Conservation (phyloP, 2,329 filamentous ascomycete species). For the Graphilbum ipis-grandicollis region DNA sequence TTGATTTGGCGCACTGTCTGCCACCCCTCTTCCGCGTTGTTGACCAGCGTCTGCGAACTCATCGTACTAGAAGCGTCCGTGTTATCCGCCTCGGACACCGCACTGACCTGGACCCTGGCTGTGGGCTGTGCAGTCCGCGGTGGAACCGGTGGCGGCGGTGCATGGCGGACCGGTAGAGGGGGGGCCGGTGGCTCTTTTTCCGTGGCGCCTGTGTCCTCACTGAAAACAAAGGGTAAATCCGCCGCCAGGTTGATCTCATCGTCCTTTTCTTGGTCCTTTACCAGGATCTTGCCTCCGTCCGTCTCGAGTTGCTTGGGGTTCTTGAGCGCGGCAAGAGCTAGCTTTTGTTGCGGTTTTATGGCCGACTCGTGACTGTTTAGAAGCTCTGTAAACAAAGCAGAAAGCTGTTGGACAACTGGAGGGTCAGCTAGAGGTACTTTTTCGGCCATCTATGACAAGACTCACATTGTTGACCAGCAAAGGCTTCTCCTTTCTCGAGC, state of each 20-base stretch:
- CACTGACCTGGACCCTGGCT: conserved; percentile 10
- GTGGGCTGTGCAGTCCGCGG: conserved; percentile 10
- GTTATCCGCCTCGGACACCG: conserved; percentile 12
- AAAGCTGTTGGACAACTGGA: conserved; percentile 58
- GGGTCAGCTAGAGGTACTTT: too few species aligned
- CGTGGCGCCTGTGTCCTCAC: conserved; percentile 1
- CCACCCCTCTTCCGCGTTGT: conserved; percentile 21
- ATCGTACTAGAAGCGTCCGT: conserved; percentile 26
- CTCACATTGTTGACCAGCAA: conserved; percentile 53
- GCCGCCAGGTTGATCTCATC: conserved; percentile 5
- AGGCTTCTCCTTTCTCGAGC: conserved; percentile 11
- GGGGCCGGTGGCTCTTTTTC: conserved; percentile 15
- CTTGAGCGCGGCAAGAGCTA: conserved; percentile 62
- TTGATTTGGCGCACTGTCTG: conserved; percentile 11
- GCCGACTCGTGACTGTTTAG: conserved; percentile 42
- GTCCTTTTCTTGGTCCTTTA: conserved; percentile 6
- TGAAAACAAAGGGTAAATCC: conserved; percentile 1
- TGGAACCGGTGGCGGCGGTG: conserved; percentile 18
- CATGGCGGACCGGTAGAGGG: conserved; percentile 31
- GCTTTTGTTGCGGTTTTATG: conserved; percentile 55
- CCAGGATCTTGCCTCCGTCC: conserved; percentile 7
- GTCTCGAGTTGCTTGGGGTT: conserved; percentile 12
- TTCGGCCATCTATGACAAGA: conserved; percentile 10
- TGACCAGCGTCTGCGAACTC: conserved; percentile 36
- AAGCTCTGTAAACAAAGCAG: conserved; percentile 52